phyloP scores from a whole-genome alignment of 371 early-diverging fungal genomes.

The Mucor ambiguus region DNA sequence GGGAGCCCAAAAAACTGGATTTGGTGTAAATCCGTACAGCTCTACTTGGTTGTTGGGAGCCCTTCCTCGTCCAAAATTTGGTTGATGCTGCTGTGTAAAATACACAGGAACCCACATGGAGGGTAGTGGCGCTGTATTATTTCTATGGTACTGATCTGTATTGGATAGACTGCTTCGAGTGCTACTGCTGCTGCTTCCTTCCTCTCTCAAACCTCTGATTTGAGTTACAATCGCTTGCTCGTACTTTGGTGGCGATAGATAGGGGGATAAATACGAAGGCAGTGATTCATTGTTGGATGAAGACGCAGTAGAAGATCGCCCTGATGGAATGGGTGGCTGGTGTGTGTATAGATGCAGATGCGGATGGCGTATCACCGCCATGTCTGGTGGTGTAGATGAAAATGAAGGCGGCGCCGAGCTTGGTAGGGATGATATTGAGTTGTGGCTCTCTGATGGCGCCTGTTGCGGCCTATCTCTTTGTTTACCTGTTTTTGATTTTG shows the following conservation, averaged over 20 bases:
- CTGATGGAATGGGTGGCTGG: slow-evolving; percentile 8
- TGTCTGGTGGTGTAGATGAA: slow-evolving; percentile 29
- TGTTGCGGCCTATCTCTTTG: not conserved
- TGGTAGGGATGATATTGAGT: slow-evolving; percentile 21
- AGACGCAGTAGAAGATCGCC: slow-evolving; percentile 20
- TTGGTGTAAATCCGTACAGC: slow-evolving; percentile 14
- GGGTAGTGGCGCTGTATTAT: not conserved
- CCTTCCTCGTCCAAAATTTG: not conserved
- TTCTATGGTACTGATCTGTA: not conserved
- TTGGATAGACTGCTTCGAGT: not conserved
- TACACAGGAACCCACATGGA: slow-evolving; percentile 29
- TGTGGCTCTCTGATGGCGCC: not conserved
- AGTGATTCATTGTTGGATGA: slow-evolving; percentile 26
- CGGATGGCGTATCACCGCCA: slow-evolving; percentile 5
- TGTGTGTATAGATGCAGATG: not conserved
- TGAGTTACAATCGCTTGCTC: slow-evolving; percentile 54
- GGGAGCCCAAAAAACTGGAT: not conserved
- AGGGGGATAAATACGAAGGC: slow-evolving; percentile 42
- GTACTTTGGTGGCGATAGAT: slow-evolving; percentile 45
- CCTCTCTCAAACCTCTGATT: slow-evolving; percentile 32
- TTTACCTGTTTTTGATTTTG: not conserved
- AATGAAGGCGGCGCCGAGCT: slow-evolving; percentile 45
- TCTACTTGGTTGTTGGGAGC: not conserved
- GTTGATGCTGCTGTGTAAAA: slow-evolving; percentile 8
- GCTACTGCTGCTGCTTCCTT: not conserved